These are phyloP conservation scores for Suillus fuscotomentosus DNA, from an alignment of 768 basidiomycete species.

Conservation along the genomic window DNA sequence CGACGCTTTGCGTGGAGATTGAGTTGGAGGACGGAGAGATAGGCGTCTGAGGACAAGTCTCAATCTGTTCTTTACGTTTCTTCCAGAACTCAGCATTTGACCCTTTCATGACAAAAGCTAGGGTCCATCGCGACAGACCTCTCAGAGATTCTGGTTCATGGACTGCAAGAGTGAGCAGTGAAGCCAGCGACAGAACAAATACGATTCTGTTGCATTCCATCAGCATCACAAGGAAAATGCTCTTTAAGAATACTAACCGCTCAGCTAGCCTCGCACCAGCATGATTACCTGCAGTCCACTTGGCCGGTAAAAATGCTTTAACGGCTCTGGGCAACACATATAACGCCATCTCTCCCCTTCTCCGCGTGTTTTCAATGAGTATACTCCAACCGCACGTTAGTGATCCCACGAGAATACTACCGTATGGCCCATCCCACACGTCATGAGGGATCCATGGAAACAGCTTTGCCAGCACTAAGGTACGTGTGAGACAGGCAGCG, in stretches of 20 bases:
- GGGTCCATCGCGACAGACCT: slow-evolving; percentile 71
- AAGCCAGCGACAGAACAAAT: slow-evolving; percentile 64
- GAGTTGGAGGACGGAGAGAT: slow-evolving; percentile 3
- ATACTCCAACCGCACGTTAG: slow-evolving; percentile 73
- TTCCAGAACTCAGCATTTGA: slow-evolving; percentile 56
- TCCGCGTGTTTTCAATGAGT: slow-evolving; percentile 69
- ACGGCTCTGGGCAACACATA: slow-evolving; percentile 76
- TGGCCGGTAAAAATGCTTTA: slow-evolving; percentile 57
- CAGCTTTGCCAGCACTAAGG: slow-evolving; percentile 59
- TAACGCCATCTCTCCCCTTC: slow-evolving; percentile 77
- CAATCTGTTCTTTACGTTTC: slow-evolving; percentile 22
- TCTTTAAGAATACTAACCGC: slow-evolving; percentile 40
- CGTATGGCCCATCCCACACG: slow-evolving; percentile 77
- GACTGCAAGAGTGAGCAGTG: slow-evolving; percentile 59
- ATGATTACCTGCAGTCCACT: slow-evolving; percentile 47
- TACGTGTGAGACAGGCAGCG: slow-evolving; percentile 66
- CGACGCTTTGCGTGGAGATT: neutral
- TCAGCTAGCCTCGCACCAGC: slow-evolving; percentile 45
- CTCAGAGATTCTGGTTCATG: slow-evolving; percentile 66
- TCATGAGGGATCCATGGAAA: slow-evolving; percentile 72
- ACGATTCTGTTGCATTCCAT: slow-evolving; percentile 40
- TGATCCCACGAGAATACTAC: slow-evolving; percentile 64
- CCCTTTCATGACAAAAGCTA: slow-evolving; percentile 65
- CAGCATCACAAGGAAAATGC: slow-evolving; percentile 6
- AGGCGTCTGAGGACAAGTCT: slow-evolving; percentile 12